Evolutionary conservation across 495 filamentous ascomycete species (phyloP).

Genomic region (Penicillium arizonense): DNA sequence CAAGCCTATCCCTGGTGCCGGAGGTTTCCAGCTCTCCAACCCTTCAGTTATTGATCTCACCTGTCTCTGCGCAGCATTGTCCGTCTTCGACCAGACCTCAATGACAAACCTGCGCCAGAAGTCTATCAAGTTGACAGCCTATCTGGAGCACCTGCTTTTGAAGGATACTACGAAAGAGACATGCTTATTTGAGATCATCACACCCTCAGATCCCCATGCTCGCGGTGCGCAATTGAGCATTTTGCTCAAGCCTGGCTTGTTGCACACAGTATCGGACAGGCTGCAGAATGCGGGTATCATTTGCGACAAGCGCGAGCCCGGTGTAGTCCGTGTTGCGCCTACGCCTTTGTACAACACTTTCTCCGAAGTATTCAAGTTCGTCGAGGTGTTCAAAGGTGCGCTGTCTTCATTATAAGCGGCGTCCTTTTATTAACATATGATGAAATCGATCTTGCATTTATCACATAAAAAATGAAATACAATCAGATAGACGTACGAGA

Average conservation of each 20-base stretch:
- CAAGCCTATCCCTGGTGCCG: conserved; percentile 65
- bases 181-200: conserved; percentile 62
- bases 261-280: conserved; percentile 66
- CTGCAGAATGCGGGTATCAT: conserved; percentile 72
- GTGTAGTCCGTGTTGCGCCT: conserved; percentile 93
- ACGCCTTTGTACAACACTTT: conserved; percentile 87
- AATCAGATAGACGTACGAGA: neutral
- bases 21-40: conserved; percentile 61
- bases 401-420: conserved; percentile 13
- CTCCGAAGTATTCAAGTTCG: conserved; percentile 74
- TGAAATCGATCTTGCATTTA: neutral
- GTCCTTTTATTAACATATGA: neutral
- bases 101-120: conserved; percentile 70
- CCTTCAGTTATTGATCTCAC: conserved; percentile 59
- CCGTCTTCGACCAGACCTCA: conserved; percentile 72
- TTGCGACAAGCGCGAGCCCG: conserved; percentile 87
- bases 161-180: conserved; percentile 41
- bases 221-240: conserved; percentile 90
- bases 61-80: conserved; percentile 69
- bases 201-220: conserved; percentile 65
- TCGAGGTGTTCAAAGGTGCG: conserved; percentile 46
- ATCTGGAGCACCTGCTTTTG: conserved; percentile 70
- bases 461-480: neutral
- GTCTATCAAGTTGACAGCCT: conserved; percentile 72
- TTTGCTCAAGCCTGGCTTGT: conserved; percentile 61